A percentile compares a stretch with the other conserved stretches of the same genome.
Conservation (phyloP, 2,329 filamentous ascomycete genomes). For the Aspergillus sergii region DNA sequence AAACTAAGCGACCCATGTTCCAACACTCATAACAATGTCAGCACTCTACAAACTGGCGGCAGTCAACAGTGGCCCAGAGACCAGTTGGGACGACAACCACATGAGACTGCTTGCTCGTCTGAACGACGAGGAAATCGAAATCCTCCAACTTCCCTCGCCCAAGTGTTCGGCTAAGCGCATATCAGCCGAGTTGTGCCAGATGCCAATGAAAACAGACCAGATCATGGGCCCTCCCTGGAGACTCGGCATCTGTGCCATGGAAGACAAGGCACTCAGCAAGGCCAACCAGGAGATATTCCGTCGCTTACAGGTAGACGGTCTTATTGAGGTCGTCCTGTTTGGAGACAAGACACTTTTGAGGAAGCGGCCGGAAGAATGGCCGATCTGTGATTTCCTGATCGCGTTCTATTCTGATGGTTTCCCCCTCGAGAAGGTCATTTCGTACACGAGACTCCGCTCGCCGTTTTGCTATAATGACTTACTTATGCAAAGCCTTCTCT, state of each 20-base stretch:
- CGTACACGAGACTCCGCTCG: slow-evolving; percentile 83
- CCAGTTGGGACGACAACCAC: neutral
- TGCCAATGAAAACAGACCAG: neutral
- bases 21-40: neutral
- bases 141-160: neutral
- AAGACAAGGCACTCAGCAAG: slow-evolving; percentile 89
- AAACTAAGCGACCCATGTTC: neutral
- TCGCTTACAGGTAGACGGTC: slow-evolving; percentile 68
- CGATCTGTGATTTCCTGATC: slow-evolving; percentile 87
- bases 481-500: slow-evolving; percentile 88
- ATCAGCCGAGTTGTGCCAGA: neutral
- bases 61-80: neutral
- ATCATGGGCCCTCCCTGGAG: slow-evolving; percentile 27
- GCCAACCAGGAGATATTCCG: slow-evolving; percentile 90
- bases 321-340: slow-evolving; percentile 92
- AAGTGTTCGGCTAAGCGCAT: neutral
- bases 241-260: slow-evolving; percentile 88
- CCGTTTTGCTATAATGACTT: slow-evolving; percentile 94
- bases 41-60: neutral
- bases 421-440: slow-evolving; percentile 87
- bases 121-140: neutral
- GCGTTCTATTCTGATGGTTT: slow-evolving; percentile 96
- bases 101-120: neutral
- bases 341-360: slow-evolving; percentile 95
- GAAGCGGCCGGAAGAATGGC: slow-evolving; percentile 89